Percentiles rank a stretch among this genome's conserved stretches.
phyloP scores from a whole-genome alignment of 2,329 filamentous ascomycete species.

The Trichoderma lentiforme region DNA sequence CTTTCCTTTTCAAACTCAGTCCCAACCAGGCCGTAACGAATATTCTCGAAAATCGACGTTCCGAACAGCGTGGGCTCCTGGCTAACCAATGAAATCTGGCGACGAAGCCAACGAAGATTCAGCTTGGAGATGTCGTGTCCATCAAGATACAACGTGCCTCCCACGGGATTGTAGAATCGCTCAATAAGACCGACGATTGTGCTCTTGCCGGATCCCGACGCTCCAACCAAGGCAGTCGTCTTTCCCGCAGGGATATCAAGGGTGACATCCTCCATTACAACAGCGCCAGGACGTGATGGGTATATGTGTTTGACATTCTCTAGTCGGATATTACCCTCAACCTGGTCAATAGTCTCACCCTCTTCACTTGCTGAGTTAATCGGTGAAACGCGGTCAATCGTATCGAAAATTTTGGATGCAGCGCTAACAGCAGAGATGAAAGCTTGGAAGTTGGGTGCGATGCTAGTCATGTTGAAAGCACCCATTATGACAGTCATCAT shows the following conservation, averaged over 20 bases:
- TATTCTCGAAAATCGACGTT: slow-evolving; percentile 86
- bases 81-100: slow-evolving; percentile 87
- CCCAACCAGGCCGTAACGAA: slow-evolving; percentile 85
- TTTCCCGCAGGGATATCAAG: slow-evolving; percentile 83
- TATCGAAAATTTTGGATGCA: slow-evolving; percentile 87
- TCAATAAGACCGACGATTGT: slow-evolving; percentile 92
- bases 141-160: slow-evolving; percentile 75
- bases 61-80: slow-evolving; percentile 91
- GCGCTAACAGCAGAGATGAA: slow-evolving; percentile 82
- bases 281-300: slow-evolving; percentile 85
- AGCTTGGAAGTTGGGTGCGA: slow-evolving; percentile 80
- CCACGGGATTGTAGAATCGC: slow-evolving; percentile 88
- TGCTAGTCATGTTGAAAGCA: slow-evolving; percentile 84
- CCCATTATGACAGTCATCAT: slow-evolving; percentile 91
- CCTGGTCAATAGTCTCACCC: slow-evolving; percentile 68
- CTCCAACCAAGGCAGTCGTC: slow-evolving; percentile 87
- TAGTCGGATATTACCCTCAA: slow-evolving; percentile 77
- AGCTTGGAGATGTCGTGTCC: slow-evolving; percentile 76
- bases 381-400: slow-evolving; percentile 84
- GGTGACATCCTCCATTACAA: slow-evolving; percentile 80
- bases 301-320: slow-evolving; percentile 88
- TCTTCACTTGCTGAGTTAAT: slow-evolving; percentile 69
- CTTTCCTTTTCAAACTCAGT: slow-evolving; percentile 66
- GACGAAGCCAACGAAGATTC: slow-evolving; percentile 86
- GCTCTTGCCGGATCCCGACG: slow-evolving; percentile 91